Evolutionary conservation across 352 stramenopile genomes (phyloP), one percentile per base, ranked within the genome.

Genomic region (Globisporangium cystogenes): DNA sequence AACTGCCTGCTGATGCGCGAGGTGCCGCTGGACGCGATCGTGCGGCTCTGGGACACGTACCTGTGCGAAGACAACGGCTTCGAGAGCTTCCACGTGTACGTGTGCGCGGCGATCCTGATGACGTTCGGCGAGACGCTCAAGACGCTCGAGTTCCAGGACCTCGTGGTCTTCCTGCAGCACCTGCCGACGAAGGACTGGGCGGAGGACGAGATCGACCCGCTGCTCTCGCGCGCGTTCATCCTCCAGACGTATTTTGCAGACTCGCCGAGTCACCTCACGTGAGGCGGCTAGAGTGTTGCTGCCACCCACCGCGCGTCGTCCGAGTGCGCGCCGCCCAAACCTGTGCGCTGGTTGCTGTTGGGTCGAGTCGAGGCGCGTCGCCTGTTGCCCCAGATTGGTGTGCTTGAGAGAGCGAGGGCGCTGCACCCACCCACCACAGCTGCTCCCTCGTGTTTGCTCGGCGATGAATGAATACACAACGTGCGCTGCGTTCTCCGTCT

Each of bases 41-140:
- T 99, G 35, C 90, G 98, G 33, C 76, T 99, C 29, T 99, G 97
- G 97, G 98, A 99, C 80, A 99, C 97, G 4, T 99, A 99, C 67
- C 74, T 99, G 45, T 96, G 86, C 59, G 97, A 99, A 72, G 95
- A 97, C 55, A 97, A 91, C 14, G 96, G 97, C n/a, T 99, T 99
- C 73, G 94, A 99, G 65, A 91, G 93, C 61, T 99, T 99, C 85
- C 97, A 99, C 74, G 95, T 99, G 15, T 99, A 99, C 76, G 94
- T 99, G 37, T 99, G 96, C 69, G 96, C 97, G 26, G 96, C 96
- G 42, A 98, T 99, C 70, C 70, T 99, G 36, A 98, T 98, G 69
- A 96, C 97, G 42, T 99, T 98, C 74, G 95, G 87, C 29, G 77
- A 95, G 51, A 82, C 89, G 50, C 78, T 99, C 49, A 94, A 98